These are phyloP conservation scores for Ogataea trehalophila DNA, from an alignment of 805 yeast genomes.

Conservation along the genomic window DNA sequence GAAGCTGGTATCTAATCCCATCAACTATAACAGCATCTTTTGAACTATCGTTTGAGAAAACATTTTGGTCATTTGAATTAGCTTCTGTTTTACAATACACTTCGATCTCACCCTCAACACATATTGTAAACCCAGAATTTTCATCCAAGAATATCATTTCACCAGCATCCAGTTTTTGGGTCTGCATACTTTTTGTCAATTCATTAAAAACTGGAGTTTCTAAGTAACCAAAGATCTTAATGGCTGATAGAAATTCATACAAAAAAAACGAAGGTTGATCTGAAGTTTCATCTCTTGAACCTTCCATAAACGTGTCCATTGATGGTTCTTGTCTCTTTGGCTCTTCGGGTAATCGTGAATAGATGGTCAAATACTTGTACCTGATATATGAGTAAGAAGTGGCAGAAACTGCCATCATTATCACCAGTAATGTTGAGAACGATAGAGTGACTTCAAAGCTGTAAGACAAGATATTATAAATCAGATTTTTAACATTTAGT, in stretches of 20 bases:
- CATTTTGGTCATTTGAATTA: constrained; percentile 16
- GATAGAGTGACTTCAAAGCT: constrained; percentile 49
- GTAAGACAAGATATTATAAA: constrained; percentile 33
- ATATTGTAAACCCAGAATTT: constrained; percentile 76
- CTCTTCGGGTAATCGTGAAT: constrained; percentile 51
- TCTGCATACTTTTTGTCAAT: constrained; percentile 84
- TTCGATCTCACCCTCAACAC: constrained; percentile 86
- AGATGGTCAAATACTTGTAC: constrained; percentile 58
- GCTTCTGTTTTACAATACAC: constrained; percentile 57
- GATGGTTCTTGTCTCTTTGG: constrained; percentile 39
- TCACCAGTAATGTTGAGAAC: constrained; percentile 40
- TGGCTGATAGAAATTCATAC: constrained; percentile 86
- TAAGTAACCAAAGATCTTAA: constrained; percentile 88
- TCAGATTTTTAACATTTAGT: constrained; percentile 14
- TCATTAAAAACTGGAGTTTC: constrained; percentile 91
- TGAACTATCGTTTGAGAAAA: constrained; percentile 27
- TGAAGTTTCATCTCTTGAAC: constrained; percentile 29
- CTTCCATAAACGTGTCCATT: constrained; percentile 42
- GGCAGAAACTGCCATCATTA: constrained; percentile 28
- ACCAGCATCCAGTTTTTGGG: constrained; percentile 72
- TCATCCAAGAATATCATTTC: constrained; percentile 71
- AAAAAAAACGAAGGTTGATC: constrained; percentile 38
- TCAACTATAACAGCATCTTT: constrained; percentile 46
- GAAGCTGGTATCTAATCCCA: constrained; percentile 60
- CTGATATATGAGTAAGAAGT: constrained; percentile 47